Evolutionary conservation across 352 stramenopile genomes (phyloP).

Genomic region (Lagenidium giganteum): DNA sequence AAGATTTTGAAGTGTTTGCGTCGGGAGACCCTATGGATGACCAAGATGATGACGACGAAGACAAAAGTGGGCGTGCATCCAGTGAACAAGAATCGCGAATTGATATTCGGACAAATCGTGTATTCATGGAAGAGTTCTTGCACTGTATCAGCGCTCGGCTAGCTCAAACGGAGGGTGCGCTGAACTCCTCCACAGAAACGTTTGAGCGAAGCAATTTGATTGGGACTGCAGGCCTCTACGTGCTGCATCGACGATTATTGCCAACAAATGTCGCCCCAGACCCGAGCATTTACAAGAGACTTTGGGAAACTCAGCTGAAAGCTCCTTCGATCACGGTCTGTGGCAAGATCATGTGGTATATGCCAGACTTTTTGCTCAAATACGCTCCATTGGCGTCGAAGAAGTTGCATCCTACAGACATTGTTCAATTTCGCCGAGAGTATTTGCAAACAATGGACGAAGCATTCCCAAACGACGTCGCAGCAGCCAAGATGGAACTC

Average conservation of each 20-base stretch:
- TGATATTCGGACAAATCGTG: constrained; percentile 76
- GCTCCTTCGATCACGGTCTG: constrained; percentile 81
- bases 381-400: constrained; percentile 81
- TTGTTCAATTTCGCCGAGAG: constrained; percentile 71
- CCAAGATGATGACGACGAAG: constrained; percentile 47
- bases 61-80: constrained; percentile 38
- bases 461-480: constrained; percentile 72
- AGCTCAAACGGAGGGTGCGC: constrained; percentile 48
- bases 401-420: constrained; percentile 72
- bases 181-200: constrained; percentile 86
- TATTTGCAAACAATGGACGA: constrained; percentile 80
- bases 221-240: constrained; percentile 87
- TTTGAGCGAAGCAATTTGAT: constrained; percentile 86
- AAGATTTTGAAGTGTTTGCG: constrained; percentile 85
- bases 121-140: constrained; percentile 85
- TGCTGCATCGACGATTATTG: constrained; percentile 80
- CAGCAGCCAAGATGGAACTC: constrained; percentile 75
- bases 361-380: constrained; percentile 84
- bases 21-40: constrained; percentile 53
- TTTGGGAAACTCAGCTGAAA: constrained; percentile 88
- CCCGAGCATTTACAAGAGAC: constrained; percentile 81
- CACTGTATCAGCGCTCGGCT: constrained; percentile 77
- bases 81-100: constrained; percentile 70
- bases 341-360: constrained; percentile 80
- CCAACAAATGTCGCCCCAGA: constrained; percentile 82